A percentile compares a stretch with the other conserved stretches of the same genome.
These are phyloP conservation scores for Suhomyces panamericanus DNA, from an alignment of 1,139 yeast species.

Conservation along the genomic window DNA sequence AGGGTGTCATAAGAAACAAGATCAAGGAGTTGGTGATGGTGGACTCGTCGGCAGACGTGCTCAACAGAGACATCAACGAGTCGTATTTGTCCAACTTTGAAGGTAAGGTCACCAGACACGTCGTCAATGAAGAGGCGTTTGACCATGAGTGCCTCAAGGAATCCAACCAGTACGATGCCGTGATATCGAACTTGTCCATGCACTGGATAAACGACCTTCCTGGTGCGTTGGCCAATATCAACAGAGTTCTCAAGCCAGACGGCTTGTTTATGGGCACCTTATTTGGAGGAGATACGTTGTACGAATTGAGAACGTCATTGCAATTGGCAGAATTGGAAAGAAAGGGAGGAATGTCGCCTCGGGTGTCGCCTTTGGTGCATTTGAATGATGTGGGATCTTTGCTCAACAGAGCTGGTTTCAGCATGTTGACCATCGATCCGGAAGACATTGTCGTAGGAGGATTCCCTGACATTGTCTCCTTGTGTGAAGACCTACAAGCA, in stretches of 20 bases:
- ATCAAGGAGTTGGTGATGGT: constrained; percentile 63
- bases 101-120: constrained; percentile 48
- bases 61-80: constrained; percentile 49
- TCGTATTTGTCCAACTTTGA: constrained; percentile 38
- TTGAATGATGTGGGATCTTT: constrained; percentile 75
- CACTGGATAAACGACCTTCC: constrained; percentile 91
- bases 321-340: constrained; percentile 84
- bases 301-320: constrained; percentile 74
- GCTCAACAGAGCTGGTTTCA: constrained; percentile 74
- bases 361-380: constrained; percentile 80
- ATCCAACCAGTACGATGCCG: constrained; percentile 63
- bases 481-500: constrained; percentile 68
- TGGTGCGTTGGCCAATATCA: constrained; percentile 54
- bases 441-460: constrained; percentile 79
- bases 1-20: constrained; percentile 49
- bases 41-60: constrained; percentile 58
- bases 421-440: constrained; percentile 78
- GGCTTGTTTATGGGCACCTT: constrained; percentile 83
- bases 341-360: constrained; percentile 74
- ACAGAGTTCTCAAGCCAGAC: constrained; percentile 70
- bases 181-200: constrained; percentile 68
- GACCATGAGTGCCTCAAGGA: constrained; percentile 39
- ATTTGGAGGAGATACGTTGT: constrained; percentile 82
- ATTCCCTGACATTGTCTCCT: constrained; percentile 70
- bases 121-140: constrained; percentile 68